phyloP scores from a whole-genome alignment of 768 basidiomycete genomes.

The Thelephora aurantiotincta region DNA sequence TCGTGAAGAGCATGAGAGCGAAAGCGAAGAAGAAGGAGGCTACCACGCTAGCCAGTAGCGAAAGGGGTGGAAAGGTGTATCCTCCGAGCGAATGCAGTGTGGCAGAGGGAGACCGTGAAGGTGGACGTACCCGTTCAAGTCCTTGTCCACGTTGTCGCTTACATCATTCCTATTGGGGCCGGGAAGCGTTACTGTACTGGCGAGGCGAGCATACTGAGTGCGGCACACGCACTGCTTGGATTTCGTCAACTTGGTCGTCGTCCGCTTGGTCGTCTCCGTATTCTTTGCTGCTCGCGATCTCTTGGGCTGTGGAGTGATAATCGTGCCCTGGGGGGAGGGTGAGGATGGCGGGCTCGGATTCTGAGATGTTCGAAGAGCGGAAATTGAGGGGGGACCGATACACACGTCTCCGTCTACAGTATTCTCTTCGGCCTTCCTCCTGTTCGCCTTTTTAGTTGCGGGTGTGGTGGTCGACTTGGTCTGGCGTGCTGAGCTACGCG shows the following conservation, averaged over 20 bases:
- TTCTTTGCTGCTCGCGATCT: constrained; percentile 22
- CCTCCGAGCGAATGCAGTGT: neutral
- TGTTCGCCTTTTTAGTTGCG: constrained; percentile 10
- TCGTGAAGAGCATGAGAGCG: constrained; percentile 9
- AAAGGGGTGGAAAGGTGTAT: neutral
- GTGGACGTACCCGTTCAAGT: constrained; percentile 1
- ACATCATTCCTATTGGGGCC: constrained; percentile 2
- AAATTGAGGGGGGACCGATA: too few species aligned
- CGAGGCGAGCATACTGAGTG: neutral
- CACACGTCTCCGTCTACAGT: constrained; percentile 2
- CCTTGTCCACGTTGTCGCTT: constrained; percentile 4
- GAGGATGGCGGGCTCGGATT: neutral
- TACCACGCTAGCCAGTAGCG: neutral
- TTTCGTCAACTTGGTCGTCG: constrained; percentile 1
- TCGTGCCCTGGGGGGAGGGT: neutral
- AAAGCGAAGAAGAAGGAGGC: neutral
- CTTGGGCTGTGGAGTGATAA: constrained; percentile 3
- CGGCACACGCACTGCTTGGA: constrained; percentile 3
- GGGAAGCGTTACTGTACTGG: neutral
- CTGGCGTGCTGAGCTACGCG: constrained; percentile 29
- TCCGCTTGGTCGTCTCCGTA: constrained; percentile 20
- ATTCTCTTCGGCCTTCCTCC: neutral
- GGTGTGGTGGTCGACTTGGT: constrained; percentile 12
- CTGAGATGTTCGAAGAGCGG: too few species aligned
- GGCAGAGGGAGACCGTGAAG: neutral